Evolutionary conservation across 176 grass and related monocot genomes (phyloP), one percentile per base, ranked within the genome.

Genomic region (Areca catechu): DNA sequence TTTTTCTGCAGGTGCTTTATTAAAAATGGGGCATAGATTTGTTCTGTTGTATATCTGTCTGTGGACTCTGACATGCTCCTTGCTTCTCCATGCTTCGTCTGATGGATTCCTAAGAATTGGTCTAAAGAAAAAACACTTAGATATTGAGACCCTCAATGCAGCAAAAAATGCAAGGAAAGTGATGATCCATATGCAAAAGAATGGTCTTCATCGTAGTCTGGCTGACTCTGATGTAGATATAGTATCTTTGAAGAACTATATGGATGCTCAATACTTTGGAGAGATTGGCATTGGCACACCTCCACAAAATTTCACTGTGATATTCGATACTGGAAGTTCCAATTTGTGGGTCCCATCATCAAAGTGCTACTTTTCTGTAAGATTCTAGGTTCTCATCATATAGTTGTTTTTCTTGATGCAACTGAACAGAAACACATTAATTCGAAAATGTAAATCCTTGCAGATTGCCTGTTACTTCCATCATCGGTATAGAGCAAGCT

Each of bases 251-350:
- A 80, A 78, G 9, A 83, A 97, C 53, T 91, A 97, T 58, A 77
- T 97, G 51, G 82, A 91, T 66, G 89, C 92, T 0, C 92, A 97
- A 58, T 97, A 97, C 80, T 97, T 66, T 17, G 92, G 92, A 18
- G 78, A 74, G 12, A 66, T 97, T 20, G 86, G 93, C 23, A 20
- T 91, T 22, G 93, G 93, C 65, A 82, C 86, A 0, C 93, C 87
- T 20, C 61, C 87, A 5, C 93, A 97, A 65, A 88, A 97, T 23
- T 91, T 97, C 66, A 91, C 80, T 0, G 93, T 91, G 3, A 97
- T 97, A 53, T 97, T 91, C 5, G 93, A 97, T 49, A 97, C 93
- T 0, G 93, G 93, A 3, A 97, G 93, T 72, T 97, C 93, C 16
- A 97, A 97, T 58, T 57, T 97, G 18, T 97, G 93, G 93, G 83